phyloP scores from a whole-genome alignment of 1,139 yeast species.

The Sugiyamaella xylanicola region DNA sequence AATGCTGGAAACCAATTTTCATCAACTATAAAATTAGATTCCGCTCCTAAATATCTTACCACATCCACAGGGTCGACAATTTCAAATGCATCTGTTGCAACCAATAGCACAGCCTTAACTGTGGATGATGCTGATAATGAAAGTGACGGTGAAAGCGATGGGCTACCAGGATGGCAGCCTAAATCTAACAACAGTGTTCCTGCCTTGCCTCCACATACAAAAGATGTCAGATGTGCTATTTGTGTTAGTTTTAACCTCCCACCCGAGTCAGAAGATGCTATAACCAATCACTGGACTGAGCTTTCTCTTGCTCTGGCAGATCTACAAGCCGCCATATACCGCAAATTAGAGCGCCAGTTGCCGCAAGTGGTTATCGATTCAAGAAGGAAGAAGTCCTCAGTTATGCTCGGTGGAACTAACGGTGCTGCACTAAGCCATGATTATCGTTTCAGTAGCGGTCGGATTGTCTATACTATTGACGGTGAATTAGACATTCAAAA shows the following conservation, averaged over 20 bases:
- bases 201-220: conserved; percentile 15
- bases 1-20: background rate
- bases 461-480: conserved; percentile 16
- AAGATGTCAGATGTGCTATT: conserved; percentile 29
- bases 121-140: background rate
- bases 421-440: background rate
- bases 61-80: conserved; percentile 1
- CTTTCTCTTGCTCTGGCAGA: conserved; percentile 33
- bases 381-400: background rate
- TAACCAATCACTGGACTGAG: conserved; percentile 38
- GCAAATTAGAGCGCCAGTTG: conserved; percentile 23
- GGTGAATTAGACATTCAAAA: conserved; percentile 24
- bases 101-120: background rate
- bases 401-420: background rate
- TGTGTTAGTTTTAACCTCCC: conserved; percentile 31
- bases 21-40: background rate
- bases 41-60: background rate
- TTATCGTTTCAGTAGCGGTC: background rate
- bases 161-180: conserved; percentile 18
- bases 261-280: conserved; percentile 27
- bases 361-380: conserved; percentile 25
- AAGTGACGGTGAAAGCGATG: background rate
- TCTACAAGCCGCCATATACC: conserved; percentile 28
- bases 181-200: conserved; percentile 10
- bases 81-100: background rate